A percentile compares a stretch with the other conserved stretches of the same genome.
Evolutionary conservation across 345 rosid species (phyloP).

Genomic region (Eucalyptus regnans): DNA sequence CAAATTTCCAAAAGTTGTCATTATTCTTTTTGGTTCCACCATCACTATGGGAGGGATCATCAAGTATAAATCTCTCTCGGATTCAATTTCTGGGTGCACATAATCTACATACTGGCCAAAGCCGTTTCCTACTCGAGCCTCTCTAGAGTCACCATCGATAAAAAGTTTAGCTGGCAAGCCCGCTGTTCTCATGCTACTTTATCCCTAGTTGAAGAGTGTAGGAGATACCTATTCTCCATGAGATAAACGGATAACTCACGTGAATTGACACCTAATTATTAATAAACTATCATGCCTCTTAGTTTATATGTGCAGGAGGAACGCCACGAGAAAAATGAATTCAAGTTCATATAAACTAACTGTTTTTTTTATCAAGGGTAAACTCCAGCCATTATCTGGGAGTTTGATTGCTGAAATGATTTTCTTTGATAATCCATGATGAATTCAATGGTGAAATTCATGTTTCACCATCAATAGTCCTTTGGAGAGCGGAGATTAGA

Average conservation of each 20-base stretch:
- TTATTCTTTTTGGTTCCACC: too few relatives aligned
- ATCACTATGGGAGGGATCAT: background rate
- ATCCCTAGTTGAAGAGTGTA: background rate
- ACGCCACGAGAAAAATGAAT: background rate
- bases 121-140: background rate
- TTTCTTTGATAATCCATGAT: background rate
- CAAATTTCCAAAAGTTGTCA: too few relatives aligned
- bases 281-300: background rate
- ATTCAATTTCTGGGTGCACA: background rate
- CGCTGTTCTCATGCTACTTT: background rate
- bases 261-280: background rate
- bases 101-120: too few relatives aligned
- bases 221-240: background rate
- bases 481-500: background rate
- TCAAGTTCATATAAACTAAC: background rate
- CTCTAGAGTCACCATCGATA: background rate
- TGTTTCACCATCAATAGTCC: background rate
- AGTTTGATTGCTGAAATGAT: background rate
- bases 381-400: background rate
- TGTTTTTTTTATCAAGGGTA: fast-evolving
- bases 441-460: background rate
- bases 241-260: background rate
- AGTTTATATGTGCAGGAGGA: background rate
- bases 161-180: background rate
- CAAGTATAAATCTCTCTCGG: background rate